phyloP scores from a whole-genome alignment of 805 yeast species.

The Nakazawaea ernobii region DNA sequence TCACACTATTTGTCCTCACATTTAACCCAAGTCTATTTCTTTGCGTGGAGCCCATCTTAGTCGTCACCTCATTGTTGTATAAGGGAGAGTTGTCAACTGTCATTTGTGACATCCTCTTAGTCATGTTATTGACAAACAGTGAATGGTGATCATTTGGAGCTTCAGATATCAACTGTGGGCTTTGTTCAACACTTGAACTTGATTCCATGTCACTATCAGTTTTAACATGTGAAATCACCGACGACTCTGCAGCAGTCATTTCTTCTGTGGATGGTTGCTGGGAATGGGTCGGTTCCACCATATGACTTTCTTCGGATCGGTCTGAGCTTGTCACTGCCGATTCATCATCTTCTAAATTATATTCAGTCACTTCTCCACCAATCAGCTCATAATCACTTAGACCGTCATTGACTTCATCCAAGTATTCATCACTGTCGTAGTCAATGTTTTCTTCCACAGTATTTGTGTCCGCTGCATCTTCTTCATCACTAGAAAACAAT shows the following conservation, averaged over 20 bases:
- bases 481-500: constrained; percentile 27
- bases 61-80: background rate
- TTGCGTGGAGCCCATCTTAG: constrained; percentile 4
- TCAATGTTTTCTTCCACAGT: constrained; percentile 5
- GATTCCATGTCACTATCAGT: background rate
- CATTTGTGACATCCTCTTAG: constrained; percentile 9
- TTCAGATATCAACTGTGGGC: background rate
- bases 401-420: constrained; percentile 3
- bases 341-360: background rate
- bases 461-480: constrained; percentile 9
- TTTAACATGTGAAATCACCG: background rate
- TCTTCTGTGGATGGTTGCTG: too few relatives aligned
- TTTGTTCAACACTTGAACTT: too few relatives aligned
- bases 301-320: too few relatives aligned
- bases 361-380: background rate
- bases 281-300: too few relatives aligned
- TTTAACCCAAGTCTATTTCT: constrained; percentile 1
- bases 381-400: constrained; percentile 8
- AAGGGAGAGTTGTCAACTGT: background rate
- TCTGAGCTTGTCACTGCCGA: too few relatives aligned
- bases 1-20: constrained; percentile 9
- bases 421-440: constrained; percentile 6
- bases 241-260: too few relatives aligned
- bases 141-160: background rate
- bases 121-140: constrained; percentile 1